These are phyloP conservation scores for Pholiota microspora DNA, from an alignment of 768 basidiomycete species.

Conservation along the genomic window DNA sequence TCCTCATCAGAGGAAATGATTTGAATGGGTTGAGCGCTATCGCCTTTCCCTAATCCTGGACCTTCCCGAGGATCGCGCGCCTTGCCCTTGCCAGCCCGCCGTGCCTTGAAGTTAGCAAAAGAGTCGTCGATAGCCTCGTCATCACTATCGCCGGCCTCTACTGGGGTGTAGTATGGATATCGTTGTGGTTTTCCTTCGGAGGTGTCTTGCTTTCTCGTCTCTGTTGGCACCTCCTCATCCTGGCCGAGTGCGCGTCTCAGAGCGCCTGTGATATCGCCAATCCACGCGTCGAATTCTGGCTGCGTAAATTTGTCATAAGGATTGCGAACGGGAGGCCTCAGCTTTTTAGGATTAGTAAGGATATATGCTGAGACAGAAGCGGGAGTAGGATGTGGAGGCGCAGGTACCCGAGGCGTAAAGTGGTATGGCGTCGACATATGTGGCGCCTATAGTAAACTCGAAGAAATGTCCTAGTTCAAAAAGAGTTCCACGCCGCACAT, in stretches of 20 bases:
- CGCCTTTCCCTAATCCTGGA: slow-evolving; percentile 43
- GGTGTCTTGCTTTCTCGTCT: slow-evolving; percentile 1
- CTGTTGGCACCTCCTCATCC: slow-evolving; percentile 26
- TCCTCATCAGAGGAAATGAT: slow-evolving; percentile 34
- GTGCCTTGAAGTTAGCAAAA: slow-evolving; percentile 50
- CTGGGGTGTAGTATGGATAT: slow-evolving; percentile 11
- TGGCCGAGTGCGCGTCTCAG: slow-evolving; percentile 58
- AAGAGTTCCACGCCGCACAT: too few relatives aligned
- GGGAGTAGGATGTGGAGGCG: slow-evolving; percentile 24
- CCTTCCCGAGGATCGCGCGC: slow-evolving; percentile 62
- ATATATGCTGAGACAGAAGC: slow-evolving; percentile 14
- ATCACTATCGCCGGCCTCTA: slow-evolving; percentile 23
- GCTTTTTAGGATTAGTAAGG: slow-evolving; percentile 13
- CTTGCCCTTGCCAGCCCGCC: slow-evolving; percentile 54
- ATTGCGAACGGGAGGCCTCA: slow-evolving; percentile 57
- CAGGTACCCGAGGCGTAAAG: slow-evolving; percentile 20
- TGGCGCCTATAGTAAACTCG: too few relatives aligned
- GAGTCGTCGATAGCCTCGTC: slow-evolving; percentile 47
- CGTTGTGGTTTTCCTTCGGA: not conserved
- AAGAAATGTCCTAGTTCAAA: not conserved
- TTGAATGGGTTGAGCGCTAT: slow-evolving; percentile 45
- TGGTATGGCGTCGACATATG: slow-evolving; percentile 22
- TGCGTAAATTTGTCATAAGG: slow-evolving; percentile 74
- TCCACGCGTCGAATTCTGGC: slow-evolving; percentile 69
- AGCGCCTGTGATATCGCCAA: slow-evolving; percentile 57